phyloP scores from a whole-genome alignment of 169 alveolate species.

The Cyclospora cayetanensis region DNA sequence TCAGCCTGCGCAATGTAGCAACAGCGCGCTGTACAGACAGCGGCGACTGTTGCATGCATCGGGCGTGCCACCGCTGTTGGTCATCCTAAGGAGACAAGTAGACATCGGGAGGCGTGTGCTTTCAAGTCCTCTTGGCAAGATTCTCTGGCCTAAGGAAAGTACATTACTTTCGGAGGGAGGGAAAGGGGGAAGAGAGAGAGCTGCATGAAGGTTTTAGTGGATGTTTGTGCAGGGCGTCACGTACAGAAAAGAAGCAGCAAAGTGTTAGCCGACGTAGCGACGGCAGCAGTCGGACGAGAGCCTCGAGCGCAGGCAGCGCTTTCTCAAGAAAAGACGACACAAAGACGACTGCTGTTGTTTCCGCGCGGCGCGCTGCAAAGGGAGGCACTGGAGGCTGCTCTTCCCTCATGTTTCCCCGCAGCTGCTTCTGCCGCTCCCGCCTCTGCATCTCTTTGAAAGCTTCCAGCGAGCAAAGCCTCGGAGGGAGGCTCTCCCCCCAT shows the following conservation, averaged over 20 bases:
- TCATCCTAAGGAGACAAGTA: neutral
- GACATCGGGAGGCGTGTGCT: too few species aligned
- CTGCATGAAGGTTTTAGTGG: too few species aligned
- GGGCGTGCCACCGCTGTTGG: neutral
- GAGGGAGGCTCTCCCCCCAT: neutral
- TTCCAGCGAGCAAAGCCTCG: neutral
- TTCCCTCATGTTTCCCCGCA: too few species aligned
- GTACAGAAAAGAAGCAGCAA: neutral
- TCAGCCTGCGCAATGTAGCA: neutral
- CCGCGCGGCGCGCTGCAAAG: neutral
- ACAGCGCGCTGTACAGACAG: neutral
- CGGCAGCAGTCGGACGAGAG: neutral
- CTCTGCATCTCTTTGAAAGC: neutral
- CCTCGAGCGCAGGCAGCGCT: neutral
- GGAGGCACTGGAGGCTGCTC: neutral
- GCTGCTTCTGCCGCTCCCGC: neutral
- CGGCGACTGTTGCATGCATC: conserved; percentile 1
- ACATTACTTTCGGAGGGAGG: too few species aligned
- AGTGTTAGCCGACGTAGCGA: neutral
- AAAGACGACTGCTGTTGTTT: neutral
- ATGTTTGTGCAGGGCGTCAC: neutral
- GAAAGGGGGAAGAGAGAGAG: too few species aligned
- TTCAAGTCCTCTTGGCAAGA: too few species aligned
- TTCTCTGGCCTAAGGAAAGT: too few species aligned
- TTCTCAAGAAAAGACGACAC: neutral